Evolutionary conservation across 1,284 basidiomycete species (phyloP), one percentile per base, ranked within the genome.

Genomic region (Sanghuangporus baumii): DNA sequence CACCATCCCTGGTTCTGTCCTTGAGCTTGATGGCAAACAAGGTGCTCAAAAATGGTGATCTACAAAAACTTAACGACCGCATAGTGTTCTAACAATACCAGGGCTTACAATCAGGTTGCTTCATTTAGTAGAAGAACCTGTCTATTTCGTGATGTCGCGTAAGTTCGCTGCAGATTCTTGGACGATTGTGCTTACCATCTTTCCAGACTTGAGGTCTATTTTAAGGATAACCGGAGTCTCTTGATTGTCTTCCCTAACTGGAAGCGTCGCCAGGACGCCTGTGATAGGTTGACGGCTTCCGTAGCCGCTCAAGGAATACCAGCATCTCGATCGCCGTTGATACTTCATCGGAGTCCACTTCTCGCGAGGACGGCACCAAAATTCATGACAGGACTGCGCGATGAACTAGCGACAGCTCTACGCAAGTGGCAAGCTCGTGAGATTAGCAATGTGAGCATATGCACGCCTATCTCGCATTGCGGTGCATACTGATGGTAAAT

Each of bases 111-210:
- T 38, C 90, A 95, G 69, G 80, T 97, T 41, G 80, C 87, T 18
- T 86, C 86, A 36, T 89, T 84, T 69, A 89, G 91, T 65, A 89
- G 92, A 72, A 87, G 92, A 63, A 88, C 87, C 1, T 96, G 93
- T 76, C 74, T 96, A 36, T 96, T 97, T 75, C 85, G 93, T 36
- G 93, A 96, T 70, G 92, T 96, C 43, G 94, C 88, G 87, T 92
- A 70, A 76, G 89, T 79, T 20, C 47, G 58, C 54, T 37, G 23
- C 50, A 61, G 20, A 55, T 37, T 9, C 37, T 37, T 65, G 55
- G 38, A 59, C 40, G 47, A 12, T 6, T 16, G 59, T 12, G 51
- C 50, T 34, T 51, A 26, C 7, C 12, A 26, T 20, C 38, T 60
- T 46, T 51, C n/a, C 60, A 94, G 90, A 0, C 78, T 94, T n/a